Conservation (phyloP, 176 grass and related monocot species). For the Neostapfia colusana region DNA sequence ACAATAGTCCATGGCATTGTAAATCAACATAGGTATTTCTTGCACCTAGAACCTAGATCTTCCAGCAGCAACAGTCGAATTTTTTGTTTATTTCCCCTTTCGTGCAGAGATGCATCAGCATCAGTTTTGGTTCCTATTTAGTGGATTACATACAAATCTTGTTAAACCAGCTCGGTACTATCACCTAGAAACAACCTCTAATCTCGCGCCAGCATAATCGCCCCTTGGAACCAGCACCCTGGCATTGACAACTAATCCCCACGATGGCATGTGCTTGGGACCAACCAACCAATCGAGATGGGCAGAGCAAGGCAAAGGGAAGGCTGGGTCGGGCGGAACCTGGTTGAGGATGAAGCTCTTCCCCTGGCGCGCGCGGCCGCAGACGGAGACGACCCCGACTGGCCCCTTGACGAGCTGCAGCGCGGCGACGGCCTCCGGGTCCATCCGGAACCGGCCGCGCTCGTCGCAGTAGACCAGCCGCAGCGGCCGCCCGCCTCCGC, state of each 20-base stretch:
- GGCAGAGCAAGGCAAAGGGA: not conserved
- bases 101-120: too few relatives aligned
- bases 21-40: not conserved
- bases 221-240: not conserved
- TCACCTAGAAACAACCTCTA: not conserved
- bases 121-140: not conserved
- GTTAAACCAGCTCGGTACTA: not conserved
- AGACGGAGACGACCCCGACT: slow-evolving; percentile 70
- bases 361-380: slow-evolving; percentile 74
- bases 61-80: not conserved
- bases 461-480: slow-evolving; percentile 74
- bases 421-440: slow-evolving; percentile 67
- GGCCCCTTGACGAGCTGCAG: slow-evolving; percentile 76
- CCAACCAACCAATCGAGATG: not conserved
- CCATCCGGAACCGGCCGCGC: slow-evolving; percentile 65
- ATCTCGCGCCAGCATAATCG: not conserved
- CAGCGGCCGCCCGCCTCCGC: slow-evolving; percentile 50
- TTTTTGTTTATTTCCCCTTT: too few relatives aligned
- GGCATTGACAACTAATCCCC: not conserved
- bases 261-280: not conserved
- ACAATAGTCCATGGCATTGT: not conserved
- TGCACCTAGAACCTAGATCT: slow-evolving; percentile 3
- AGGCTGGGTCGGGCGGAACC: slow-evolving; percentile 24
- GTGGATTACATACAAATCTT: not conserved
- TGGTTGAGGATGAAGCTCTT: slow-evolving; percentile 88